Evolutionary conservation across 257 asterid species (phyloP).

Genomic region (Gentiana macrophylla): DNA sequence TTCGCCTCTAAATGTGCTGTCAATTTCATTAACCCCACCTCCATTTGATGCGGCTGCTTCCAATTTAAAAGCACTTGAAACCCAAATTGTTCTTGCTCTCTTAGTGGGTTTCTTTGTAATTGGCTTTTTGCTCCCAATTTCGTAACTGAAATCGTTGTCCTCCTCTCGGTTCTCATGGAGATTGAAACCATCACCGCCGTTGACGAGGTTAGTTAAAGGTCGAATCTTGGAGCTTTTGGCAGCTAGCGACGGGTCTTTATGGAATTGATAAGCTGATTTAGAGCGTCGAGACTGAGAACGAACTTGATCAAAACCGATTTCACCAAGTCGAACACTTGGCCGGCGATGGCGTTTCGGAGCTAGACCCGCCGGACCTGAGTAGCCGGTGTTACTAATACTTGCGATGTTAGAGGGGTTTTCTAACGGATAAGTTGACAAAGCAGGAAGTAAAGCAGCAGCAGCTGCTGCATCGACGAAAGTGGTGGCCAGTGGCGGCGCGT

Average conservation of each 20-base stretch:
- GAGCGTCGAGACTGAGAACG: slow-evolving; percentile 38
- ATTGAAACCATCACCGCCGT: slow-evolving; percentile 25
- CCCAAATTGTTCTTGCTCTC: slow-evolving; percentile 76
- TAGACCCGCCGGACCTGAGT: slow-evolving; percentile 18
- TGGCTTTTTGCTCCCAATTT: slow-evolving; percentile 38
- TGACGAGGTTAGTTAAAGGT: slow-evolving; percentile 82
- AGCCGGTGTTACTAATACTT: slow-evolving; percentile 8
- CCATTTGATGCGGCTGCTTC: slow-evolving; percentile 27
- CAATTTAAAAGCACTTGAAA: slow-evolving; percentile 23
- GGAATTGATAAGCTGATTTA: slow-evolving; percentile 55
- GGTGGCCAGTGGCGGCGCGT: slow-evolving; percentile 17
- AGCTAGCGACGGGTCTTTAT: slow-evolving; percentile 68
- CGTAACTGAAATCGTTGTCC: slow-evolving; percentile 14
- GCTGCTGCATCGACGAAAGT: not conserved
- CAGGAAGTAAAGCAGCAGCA: slow-evolving; percentile 12
- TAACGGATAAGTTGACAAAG: slow-evolving; percentile 32
- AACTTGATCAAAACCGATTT: slow-evolving; percentile 69
- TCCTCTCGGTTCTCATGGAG: slow-evolving; percentile 32
- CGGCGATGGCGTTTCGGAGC: slow-evolving; percentile 95
- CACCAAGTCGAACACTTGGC: slow-evolving; percentile 95
- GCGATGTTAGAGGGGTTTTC: slow-evolving; percentile 26
- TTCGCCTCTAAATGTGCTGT: slow-evolving; percentile 31
- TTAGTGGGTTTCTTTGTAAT: slow-evolving; percentile 55
- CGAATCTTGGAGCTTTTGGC: slow-evolving; percentile 77
- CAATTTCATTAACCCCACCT: slow-evolving; percentile 29